Base-by-base conservation (phyloP, 2,329 filamentous ascomycete species). In the Trichoderma sp. region DNA sequence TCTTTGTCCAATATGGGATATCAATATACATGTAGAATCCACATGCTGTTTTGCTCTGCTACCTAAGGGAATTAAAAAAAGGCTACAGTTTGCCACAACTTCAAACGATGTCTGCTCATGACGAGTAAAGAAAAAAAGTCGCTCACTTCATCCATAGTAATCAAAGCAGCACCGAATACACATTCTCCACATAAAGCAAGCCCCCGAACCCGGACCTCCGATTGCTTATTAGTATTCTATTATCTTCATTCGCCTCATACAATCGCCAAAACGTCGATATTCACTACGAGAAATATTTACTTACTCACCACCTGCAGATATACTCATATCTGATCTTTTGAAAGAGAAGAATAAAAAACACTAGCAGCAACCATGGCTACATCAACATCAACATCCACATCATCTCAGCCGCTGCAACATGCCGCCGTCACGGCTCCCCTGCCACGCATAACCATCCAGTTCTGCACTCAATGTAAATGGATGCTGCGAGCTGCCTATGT, bases 391-490 rank as follows among this genome's bases (percentile, higher is more conserved):
- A 8, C 33, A 16, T 18, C 62, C 14, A 6, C 33, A 7, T 6
- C 62, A 41, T 33, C 62, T 5, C 71, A 71, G 12, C 29, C 31
- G 12, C 76, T 27, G 11, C 66, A 45, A 29, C 72, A 31, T 29
- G 75, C 21, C 31, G 18, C 24, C 50, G 31, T 72, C 59, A 27
- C 60, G 33, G 64, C 74, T 14, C 76, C 79, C 45, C 80, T 83
- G 12, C 95, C 95, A 4, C 91, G 95, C 63, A 89, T 98, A 71
- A 92, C 92, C n/a, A 98, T 98, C 81, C 91, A 93, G 79, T 98
- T 94, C 86, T 98, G 95, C 86, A 98, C 94, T 0, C 95, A 98
- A 85, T 98, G 95, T 85, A 94, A 94, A 86, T 97, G 95, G 95
- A 94, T 97, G 90, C 86, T 97, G 12, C 87, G 95, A 76, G 94